Conservation (phyloP, 164 flowering plant genomes). For the Euptelea pleiosperma region DNA sequence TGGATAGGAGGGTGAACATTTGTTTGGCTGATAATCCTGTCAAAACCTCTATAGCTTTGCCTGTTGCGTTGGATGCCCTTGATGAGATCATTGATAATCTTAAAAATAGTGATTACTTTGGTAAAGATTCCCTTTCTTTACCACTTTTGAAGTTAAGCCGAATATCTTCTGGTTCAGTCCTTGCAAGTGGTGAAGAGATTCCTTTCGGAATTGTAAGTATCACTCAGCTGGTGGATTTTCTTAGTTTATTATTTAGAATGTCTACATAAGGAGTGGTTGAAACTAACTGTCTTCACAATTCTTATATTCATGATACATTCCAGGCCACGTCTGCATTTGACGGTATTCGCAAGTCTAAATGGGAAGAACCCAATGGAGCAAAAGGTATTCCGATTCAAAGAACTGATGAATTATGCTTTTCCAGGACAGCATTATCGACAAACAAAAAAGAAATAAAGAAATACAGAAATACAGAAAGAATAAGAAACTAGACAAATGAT, state of each 20-base stretch:
- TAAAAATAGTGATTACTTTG: conserved; percentile 26
- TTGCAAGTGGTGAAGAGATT: conserved; percentile 93
- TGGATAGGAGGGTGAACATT: conserved; percentile 38
- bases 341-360: conserved; percentile 67
- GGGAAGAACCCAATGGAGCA: conserved; percentile 98
- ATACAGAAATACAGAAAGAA: too few relatives aligned
- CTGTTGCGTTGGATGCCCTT: conserved; percentile 72
- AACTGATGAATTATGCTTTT: background rate
- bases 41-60: conserved; percentile 69
- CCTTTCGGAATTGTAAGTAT: conserved; percentile 90
- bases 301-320: conserved; percentile 6
- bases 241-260: background rate
- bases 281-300: background rate
- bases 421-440: background rate
- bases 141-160: conserved; percentile 69
- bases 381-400: conserved; percentile 48
- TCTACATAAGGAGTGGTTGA: background rate
- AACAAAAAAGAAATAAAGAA: background rate
- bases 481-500: background rate
- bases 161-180: conserved; percentile 75
- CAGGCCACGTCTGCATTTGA: conserved; percentile 95
- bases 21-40: conserved; percentile 75
- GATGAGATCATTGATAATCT: conserved; percentile 48
- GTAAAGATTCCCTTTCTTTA: conserved; percentile 42
- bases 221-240: conserved; percentile 7